Evolutionary conservation across 306 rosid species (phyloP), one percentile per base, ranked within the genome.

Genomic region (Rosa persica): DNA sequence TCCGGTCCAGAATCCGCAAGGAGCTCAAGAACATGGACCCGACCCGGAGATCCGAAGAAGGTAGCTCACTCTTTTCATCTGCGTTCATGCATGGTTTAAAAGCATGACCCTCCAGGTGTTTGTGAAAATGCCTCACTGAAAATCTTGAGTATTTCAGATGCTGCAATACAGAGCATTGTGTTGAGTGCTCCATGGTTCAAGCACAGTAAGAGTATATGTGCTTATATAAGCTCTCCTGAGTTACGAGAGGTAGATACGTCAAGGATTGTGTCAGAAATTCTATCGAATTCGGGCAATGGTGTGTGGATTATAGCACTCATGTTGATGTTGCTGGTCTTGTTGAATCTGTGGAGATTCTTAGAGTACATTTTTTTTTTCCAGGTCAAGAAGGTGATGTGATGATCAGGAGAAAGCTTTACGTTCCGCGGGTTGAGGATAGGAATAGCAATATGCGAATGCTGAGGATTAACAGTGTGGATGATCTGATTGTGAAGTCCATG

Each of bases 351-450:
- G 60, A 71, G 75, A 48, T 71, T 48, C 12, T 27, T 8, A 71
- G 5, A 23, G 74, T 22, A 46, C 4, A 5, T 39, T 16, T 36
- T 43, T 8, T 40, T 71, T 27, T 47, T 6, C 46, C 46, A 72
- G 55, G 15, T 72, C 25, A 82, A 81, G 87, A 83, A 74, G 84
- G 83, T 6, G 43, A 73, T 67, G 62, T 76, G 81, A 86, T 71
- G 83, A 79, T 48, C 71, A 52, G 81, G 20, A 92, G 85, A 79
- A 90, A 79, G 83, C 88, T 85, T 51, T 88, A 87, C 75, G 98
- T 94, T 62, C 97, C 97, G 1, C 81, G 97, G 13, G 98, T 94
- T 83, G 98, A 92, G 89, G 95, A 94, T 85, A 94, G 89, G 86
- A 90, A 92, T 61, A 87, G 97, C 78, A 83, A 90, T 77, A 90